Evolutionary conservation across 352 stramenopile species (phyloP).

Genomic region (Pythium graminicola): DNA sequence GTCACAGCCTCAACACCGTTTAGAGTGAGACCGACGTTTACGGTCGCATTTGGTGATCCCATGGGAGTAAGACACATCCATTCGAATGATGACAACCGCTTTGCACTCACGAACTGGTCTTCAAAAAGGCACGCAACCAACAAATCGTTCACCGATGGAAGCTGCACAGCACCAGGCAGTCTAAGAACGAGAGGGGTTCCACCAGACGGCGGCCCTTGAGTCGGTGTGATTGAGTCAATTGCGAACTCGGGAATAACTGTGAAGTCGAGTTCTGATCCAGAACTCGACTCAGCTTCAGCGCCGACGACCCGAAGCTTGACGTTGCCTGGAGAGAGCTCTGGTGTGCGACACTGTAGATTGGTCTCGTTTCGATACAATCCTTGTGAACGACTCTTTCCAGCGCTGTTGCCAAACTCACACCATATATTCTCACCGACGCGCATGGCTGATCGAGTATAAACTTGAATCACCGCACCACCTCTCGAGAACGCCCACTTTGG

Average conservation of each 20-base stretch:
- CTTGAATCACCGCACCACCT: background rate
- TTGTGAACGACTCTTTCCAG: background rate
- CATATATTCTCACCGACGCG: background rate
- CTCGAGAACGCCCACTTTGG: conserved; percentile 10
- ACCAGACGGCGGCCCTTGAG: conserved; percentile 2
- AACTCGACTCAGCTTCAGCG: background rate
- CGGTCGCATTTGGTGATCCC: conserved; percentile 1
- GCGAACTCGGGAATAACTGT: conserved; percentile 1
- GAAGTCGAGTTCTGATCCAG: conserved; percentile 14
- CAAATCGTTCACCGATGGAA: background rate
- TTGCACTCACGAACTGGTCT: background rate
- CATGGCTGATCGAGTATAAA: background rate
- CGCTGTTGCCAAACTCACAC: conserved; percentile 3
- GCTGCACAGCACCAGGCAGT: conserved; percentile 7
- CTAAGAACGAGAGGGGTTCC: conserved; percentile 16
- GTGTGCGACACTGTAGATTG: conserved; percentile 2
- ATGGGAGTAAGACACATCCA: conserved; percentile 12
- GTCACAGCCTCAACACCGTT: conserved; percentile 13
- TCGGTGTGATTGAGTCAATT: conserved; percentile 9
- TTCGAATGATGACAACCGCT: background rate
- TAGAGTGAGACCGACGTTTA: conserved; percentile 5
- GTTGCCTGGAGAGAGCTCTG: background rate
- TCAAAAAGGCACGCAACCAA: conserved; percentile 14
- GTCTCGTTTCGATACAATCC: conserved; percentile 1
- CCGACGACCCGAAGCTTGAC: conserved; percentile 3